phyloP scores from a whole-genome alignment of 78 protist species.

The Dictyostelium citrinum region DNA sequence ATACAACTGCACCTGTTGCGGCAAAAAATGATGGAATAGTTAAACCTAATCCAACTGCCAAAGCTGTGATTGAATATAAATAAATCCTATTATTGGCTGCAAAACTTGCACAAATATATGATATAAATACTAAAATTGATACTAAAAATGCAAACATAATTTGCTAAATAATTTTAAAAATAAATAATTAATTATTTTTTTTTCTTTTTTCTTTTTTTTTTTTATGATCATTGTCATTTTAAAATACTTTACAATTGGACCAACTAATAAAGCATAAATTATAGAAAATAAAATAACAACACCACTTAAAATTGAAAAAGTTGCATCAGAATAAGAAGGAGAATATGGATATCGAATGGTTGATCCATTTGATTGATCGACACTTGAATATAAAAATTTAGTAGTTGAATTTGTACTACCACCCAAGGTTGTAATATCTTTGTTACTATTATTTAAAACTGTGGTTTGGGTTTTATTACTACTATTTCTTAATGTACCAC shows the following conservation, averaged over 20 bases:
- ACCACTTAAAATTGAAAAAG: conserved; percentile 19
- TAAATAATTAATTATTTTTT: neutral
- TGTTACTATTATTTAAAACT: neutral
- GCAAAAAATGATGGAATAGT: conserved; percentile 62
- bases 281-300: conserved; percentile 55
- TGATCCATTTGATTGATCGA: neutral
- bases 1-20: conserved; percentile 65
- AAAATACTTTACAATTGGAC: conserved; percentile 59
- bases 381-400: neutral
- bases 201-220: neutral
- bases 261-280: conserved; percentile 33
- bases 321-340: conserved; percentile 37
- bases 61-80: conserved; percentile 38
- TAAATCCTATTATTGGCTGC: conserved; percentile 31
- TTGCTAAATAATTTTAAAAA: neutral
- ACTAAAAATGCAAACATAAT: conserved; percentile 60
- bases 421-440: neutral
- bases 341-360: conserved; percentile 33
- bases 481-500: neutral
- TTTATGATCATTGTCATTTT: no score
- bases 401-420: neutral
- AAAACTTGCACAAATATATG: conserved; percentile 32
- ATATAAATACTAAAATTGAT: conserved; percentile 20
- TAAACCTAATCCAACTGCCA: conserved; percentile 47
- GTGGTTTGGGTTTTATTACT: neutral